Conservation (phyloP, 208 protist genomes). For the Leishmania turanica region DNA sequence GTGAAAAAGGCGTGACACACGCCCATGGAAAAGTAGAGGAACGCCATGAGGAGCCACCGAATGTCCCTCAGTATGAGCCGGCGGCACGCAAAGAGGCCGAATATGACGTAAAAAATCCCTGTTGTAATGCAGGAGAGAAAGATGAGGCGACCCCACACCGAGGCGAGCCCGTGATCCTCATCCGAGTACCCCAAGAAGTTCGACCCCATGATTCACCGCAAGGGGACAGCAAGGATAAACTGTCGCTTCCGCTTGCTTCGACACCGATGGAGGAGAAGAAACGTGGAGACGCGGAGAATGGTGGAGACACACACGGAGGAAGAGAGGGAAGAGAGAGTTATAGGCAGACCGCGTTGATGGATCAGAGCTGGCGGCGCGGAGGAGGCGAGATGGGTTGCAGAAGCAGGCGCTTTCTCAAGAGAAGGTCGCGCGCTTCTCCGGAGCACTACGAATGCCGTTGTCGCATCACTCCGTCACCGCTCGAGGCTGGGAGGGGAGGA, state of each 20-base stretch:
- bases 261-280: too few relatives aligned
- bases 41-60: conserved; percentile 56
- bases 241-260: not conserved
- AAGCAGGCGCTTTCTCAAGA: not conserved
- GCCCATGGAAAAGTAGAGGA: conserved; percentile 66
- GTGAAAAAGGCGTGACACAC: conserved; percentile 73
- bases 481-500: not conserved
- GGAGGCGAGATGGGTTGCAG: not conserved
- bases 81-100: conserved; percentile 64
- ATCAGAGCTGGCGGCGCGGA: not conserved
- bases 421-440: not conserved
- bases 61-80: conserved; percentile 55
- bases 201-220: conserved; percentile 16
- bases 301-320: not conserved
- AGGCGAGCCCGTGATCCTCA: conserved; percentile 15
- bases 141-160: conserved; percentile 64
- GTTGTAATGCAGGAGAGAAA: conserved; percentile 58
- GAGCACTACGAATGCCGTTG: not conserved
- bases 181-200: conserved; percentile 31
- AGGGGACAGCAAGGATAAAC: not conserved
- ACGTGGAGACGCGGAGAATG: not conserved
- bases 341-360: not conserved
- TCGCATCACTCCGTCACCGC: not conserved
- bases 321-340: not conserved
- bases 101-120: conserved; percentile 57